Percentiles rank a stretch among this genome's conserved stretches.
phyloP scores from a whole-genome alignment of 257 asterid genomes.

The Solanum acaule region DNA sequence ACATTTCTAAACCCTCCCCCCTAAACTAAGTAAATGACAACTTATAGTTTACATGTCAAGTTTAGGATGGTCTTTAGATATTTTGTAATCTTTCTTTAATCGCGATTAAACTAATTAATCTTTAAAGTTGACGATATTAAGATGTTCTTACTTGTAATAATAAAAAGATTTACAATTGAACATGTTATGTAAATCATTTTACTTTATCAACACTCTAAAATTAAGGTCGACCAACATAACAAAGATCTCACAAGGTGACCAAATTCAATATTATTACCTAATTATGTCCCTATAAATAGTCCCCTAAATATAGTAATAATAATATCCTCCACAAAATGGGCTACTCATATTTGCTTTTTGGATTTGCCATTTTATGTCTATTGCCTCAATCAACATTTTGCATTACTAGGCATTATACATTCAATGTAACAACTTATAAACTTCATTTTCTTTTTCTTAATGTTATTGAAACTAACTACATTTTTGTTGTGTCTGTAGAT shows the following conservation, averaged over 20 bases:
- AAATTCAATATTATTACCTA: constrained; percentile 22
- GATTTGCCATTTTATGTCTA: constrained; percentile 10
- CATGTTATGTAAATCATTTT: constrained; percentile 6
- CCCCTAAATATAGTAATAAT: neutral
- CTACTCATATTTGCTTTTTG: constrained; percentile 5
- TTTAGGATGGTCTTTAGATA: too few relatives aligned
- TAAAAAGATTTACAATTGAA: neutral
- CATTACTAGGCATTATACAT: constrained; percentile 44
- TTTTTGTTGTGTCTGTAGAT: constrained; percentile 16
- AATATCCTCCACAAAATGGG: neutral
- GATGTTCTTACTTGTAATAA: neutral
- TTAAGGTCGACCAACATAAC: constrained; percentile 36
- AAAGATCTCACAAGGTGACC: constrained; percentile 7
- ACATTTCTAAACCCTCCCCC: neutral
- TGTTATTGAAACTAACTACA: neutral
- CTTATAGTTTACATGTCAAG: too few relatives aligned
- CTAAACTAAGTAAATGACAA: too few relatives aligned
- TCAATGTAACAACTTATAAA: constrained; percentile 30
- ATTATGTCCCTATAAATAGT: constrained; percentile 21
- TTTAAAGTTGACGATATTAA: neutral
- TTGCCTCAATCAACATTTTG: constrained; percentile 32
- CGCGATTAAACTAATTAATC: neutral
- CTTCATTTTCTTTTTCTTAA: neutral
- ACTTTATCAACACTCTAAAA: constrained; percentile 61
- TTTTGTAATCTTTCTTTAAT: neutral